Conservation (phyloP, 2,329 filamentous ascomycete species). For the Thermochaetoides dissita region DNA sequence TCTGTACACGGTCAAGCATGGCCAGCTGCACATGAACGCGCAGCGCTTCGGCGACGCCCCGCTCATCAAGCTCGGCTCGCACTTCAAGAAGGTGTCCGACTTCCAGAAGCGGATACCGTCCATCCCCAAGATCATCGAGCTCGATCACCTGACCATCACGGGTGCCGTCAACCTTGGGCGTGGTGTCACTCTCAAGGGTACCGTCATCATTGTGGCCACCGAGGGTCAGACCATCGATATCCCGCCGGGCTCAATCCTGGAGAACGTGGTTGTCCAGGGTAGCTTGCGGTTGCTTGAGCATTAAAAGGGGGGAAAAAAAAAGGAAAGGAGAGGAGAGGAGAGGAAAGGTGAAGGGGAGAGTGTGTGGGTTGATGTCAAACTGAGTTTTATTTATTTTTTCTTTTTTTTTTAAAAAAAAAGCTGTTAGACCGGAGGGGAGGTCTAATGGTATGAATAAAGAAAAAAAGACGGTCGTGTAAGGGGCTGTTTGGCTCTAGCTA, state of each 20-base stretch:
- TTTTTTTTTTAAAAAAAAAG: no score
- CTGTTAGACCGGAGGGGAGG: no score
- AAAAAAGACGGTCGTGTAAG: no score
- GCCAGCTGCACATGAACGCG: slow-evolving; percentile 91
- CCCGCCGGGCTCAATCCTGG: slow-evolving; percentile 86
- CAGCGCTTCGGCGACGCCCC: slow-evolving; percentile 93
- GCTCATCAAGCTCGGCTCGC: slow-evolving; percentile 93
- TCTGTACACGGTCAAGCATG: slow-evolving; percentile 96
- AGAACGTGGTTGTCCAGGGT: slow-evolving; percentile 98
- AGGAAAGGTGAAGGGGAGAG: not conserved
- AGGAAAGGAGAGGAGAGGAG: not conserved
- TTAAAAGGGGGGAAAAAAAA: slow-evolving; percentile 23
- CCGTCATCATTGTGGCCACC: slow-evolving; percentile 96
- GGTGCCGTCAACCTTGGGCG: slow-evolving; percentile 93
- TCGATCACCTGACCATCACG: slow-evolving; percentile 93
- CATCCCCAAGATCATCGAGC: slow-evolving; percentile 81
- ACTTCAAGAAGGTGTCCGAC: slow-evolving; percentile 99
- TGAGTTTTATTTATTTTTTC: no score
- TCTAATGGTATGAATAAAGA: no score
- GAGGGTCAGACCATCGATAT: slow-evolving; percentile 97
- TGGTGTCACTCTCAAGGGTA: slow-evolving; percentile 91
- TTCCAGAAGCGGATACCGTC: slow-evolving; percentile 79
- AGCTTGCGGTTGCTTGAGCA: slow-evolving; percentile 66
- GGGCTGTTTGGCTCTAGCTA: no score
- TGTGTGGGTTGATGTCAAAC: not conserved